These are phyloP conservation scores for Aspergillus tubingensis DNA, from an alignment of 2,329 filamentous ascomycete genomes.

Conservation along the genomic window DNA sequence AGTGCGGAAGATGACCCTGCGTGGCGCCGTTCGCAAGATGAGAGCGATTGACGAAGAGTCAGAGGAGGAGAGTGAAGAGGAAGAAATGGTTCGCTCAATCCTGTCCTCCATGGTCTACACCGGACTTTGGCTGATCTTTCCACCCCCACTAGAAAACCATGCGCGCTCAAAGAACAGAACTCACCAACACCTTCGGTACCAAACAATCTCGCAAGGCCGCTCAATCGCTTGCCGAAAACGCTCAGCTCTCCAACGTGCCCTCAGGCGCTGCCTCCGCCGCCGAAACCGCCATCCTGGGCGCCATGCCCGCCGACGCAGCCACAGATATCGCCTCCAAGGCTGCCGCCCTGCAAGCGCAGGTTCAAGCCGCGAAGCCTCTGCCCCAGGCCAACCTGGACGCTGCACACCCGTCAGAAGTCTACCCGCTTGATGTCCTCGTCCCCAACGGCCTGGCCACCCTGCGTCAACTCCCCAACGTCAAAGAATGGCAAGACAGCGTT, in stretches of 20 bases:
- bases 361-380: conserved; percentile 50
- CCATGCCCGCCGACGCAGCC: conserved; percentile 40
- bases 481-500: conserved; percentile 46
- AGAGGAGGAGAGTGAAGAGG: conserved; percentile 31
- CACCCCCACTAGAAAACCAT: conserved; percentile 34
- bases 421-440: conserved; percentile 46
- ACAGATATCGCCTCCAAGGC: conserved; percentile 36
- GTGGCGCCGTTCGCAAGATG: conserved; percentile 46
- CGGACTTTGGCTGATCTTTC: background rate
- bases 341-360: conserved; percentile 41
- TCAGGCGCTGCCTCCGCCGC: conserved; percentile 39
- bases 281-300: conserved; percentile 47
- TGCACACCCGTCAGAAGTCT: conserved; percentile 49
- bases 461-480: conserved; percentile 43
- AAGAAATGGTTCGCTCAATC: conserved; percentile 29
- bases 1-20: conserved; percentile 58
- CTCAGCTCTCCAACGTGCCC: conserved; percentile 46
- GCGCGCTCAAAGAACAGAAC: conserved; percentile 42
- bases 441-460: conserved; percentile 45
- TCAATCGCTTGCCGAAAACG: conserved; percentile 51
- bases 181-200: conserved; percentile 54
- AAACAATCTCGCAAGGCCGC: conserved; percentile 53
- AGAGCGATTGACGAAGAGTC: conserved; percentile 30
- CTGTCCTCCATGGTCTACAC: background rate
- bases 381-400: conserved; percentile 47